Conservation (phyloP, 2,329 filamentous ascomycete genomes). For the Ceratocystis cacaofunesta region DNA sequence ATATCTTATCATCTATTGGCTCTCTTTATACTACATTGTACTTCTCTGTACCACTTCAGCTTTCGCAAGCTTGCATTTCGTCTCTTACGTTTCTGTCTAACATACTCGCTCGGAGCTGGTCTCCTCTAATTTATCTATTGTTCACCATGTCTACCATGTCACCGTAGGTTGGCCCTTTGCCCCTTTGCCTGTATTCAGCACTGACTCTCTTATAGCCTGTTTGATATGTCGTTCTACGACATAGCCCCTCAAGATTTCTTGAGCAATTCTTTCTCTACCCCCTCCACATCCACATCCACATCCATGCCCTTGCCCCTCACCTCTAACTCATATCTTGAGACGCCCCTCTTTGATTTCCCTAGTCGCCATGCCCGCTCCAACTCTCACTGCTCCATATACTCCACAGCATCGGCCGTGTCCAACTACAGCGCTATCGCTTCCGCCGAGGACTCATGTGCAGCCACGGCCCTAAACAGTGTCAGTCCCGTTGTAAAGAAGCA, state of each 20-base stretch:
- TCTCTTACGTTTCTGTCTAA: background rate
- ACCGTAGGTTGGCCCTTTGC: slow-evolving; percentile 22
- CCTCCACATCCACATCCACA: background rate
- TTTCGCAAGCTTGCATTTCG: background rate
- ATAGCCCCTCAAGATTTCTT: slow-evolving; percentile 26
- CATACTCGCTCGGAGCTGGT: slow-evolving; percentile 4
- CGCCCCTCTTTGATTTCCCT: slow-evolving; percentile 40
- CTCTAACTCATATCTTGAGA: slow-evolving; percentile 32
- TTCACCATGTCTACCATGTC: slow-evolving; percentile 22
- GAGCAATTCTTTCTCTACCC: slow-evolving; percentile 24
- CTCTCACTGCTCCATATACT: slow-evolving; percentile 52
- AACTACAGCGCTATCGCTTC: slow-evolving; percentile 48
- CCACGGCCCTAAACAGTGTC: slow-evolving; percentile 46
- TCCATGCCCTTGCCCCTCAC: slow-evolving; percentile 22
- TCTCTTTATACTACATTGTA: background rate
- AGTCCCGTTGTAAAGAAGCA: slow-evolving; percentile 25
- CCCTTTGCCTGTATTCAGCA: background rate
- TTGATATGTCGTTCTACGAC: slow-evolving; percentile 46
- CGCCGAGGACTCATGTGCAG: slow-evolving; percentile 49
- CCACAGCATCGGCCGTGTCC: slow-evolving; percentile 43
- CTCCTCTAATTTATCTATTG: background rate
- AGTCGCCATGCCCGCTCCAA: slow-evolving; percentile 46
- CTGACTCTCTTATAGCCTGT: slow-evolving; percentile 25
- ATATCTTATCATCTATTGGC: background rate
- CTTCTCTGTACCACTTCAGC: too few relatives aligned